phyloP scores from a whole-genome alignment of 106 monocot genomes.

The Dioscorea zingiberensis region DNA sequence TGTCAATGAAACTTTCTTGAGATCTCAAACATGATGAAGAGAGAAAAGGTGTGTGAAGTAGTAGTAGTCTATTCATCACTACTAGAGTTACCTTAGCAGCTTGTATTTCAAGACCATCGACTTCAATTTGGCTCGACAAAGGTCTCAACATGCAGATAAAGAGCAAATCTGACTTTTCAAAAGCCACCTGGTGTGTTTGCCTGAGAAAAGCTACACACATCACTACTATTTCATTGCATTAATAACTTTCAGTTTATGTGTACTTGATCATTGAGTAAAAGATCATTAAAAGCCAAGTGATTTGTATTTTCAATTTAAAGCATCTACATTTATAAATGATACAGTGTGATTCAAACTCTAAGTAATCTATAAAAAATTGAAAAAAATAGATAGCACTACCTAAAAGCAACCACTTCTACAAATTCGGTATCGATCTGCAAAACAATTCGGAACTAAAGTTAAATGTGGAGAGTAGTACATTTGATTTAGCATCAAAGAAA shows the following conservation, averaged over 20 bases:
- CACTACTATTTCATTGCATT: no score
- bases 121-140: conserved; percentile 49
- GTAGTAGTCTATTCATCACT: not conserved
- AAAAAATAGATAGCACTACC: conserved; percentile 32
- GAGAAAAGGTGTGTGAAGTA: not conserved
- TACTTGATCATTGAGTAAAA: no score
- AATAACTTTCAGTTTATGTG: no score
- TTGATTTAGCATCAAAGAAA: no score
- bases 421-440: conserved; percentile 79
- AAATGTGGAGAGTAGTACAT: no score
- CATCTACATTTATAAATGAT: no score
- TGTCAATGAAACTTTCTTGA: not conserved
- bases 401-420: conserved; percentile 75
- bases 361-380: no score
- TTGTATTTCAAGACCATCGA: conserved; percentile 77
- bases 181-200: conserved; percentile 72
- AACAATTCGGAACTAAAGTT: not conserved
- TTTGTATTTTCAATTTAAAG: no score
- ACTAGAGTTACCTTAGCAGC: conserved; percentile 98
- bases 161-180: conserved; percentile 87
- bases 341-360: no score
- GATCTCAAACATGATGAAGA: not conserved
- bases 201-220: conserved; percentile 18
- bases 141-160: conserved; percentile 91
- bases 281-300: no score